Conservation (phyloP, 805 yeast genomes). For the Pichia insulana region DNA sequence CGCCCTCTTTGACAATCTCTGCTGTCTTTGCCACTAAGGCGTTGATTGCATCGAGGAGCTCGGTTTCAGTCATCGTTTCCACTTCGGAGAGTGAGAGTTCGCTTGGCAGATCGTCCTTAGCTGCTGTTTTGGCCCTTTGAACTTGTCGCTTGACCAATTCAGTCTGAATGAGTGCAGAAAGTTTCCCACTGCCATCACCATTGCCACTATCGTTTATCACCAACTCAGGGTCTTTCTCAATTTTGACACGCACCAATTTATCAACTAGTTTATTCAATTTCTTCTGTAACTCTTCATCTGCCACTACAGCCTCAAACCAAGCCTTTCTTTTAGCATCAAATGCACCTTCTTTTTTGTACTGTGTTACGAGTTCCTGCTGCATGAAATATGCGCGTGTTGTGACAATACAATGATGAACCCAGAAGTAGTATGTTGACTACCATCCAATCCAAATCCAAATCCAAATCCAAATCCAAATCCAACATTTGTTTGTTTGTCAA, state of each 20-base stretch:
- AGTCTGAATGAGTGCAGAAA: constrained; percentile 46
- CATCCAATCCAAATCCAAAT: too few relatives aligned
- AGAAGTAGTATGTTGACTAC: too few relatives aligned
- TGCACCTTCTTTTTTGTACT: constrained; percentile 40
- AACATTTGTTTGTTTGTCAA: too few relatives aligned
- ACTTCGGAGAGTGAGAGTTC: not conserved
- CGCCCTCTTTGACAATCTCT: not conserved
- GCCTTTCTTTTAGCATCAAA: constrained; percentile 39
- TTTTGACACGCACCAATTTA: constrained; percentile 37
- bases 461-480: too few relatives aligned
- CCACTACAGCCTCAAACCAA: constrained; percentile 34
- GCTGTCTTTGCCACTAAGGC: not conserved
- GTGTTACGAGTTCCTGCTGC: constrained; percentile 32
- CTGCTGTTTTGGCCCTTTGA: constrained; percentile 1
- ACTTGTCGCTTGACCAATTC: constrained; percentile 30
- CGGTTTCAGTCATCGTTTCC: not conserved
- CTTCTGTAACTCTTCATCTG: constrained; percentile 4
- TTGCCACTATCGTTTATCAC: constrained; percentile 37
- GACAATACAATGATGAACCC: too few relatives aligned
- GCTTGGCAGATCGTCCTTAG: not conserved
- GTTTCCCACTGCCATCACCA: constrained; percentile 27
- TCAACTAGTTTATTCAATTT: constrained; percentile 31
- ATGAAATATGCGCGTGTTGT: too few relatives aligned
- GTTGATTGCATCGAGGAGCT: constrained; percentile 5
- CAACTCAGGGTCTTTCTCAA: constrained; percentile 39